Conservation (phyloP, 371 early-diverging fungal genomes). For the Rhizopus delemar region DNA sequence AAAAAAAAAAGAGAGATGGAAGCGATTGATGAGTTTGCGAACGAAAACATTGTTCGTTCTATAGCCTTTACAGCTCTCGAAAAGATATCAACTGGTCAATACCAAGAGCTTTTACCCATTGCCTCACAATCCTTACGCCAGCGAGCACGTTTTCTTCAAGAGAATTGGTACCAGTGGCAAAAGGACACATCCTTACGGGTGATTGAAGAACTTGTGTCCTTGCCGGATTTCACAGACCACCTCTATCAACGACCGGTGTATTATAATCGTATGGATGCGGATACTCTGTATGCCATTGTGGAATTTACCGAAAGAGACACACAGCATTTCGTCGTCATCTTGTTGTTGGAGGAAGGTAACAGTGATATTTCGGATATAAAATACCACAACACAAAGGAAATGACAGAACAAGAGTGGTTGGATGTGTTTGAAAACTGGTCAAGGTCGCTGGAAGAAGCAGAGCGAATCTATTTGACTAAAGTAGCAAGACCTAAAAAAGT, state of each 20-base stretch:
- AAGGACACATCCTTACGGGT: conserved; percentile 31
- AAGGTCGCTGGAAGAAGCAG: conserved; percentile 73
- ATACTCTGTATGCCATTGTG: conserved; percentile 41
- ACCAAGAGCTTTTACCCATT: conserved; percentile 33
- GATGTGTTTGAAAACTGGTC: conserved; percentile 46
- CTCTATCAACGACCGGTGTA: conserved; percentile 40
- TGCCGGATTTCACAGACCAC: conserved; percentile 14
- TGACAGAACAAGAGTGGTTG: conserved; percentile 42
- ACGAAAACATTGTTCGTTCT: conserved; percentile 52
- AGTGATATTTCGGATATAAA: conserved; percentile 43
- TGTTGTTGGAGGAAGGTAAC: conserved; percentile 32
- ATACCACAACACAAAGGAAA: conserved; percentile 48
- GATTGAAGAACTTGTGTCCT: conserved; percentile 36
- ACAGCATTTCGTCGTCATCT: conserved; percentile 37
- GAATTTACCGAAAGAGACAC: conserved; percentile 34
- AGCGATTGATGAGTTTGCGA: conserved; percentile 35
- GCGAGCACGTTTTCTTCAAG: conserved; percentile 32
- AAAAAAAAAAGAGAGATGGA: conserved; percentile 31
- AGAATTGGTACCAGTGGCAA: conserved; percentile 37
- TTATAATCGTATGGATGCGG: conserved; percentile 48
- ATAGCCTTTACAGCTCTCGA: conserved; percentile 46
- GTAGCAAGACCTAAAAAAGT: conserved; percentile 26
- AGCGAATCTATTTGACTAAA: conserved; percentile 36
- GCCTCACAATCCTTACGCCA: conserved; percentile 38
- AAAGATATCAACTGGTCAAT: conserved; percentile 36